Evolutionary conservation across 1,284 basidiomycete genomes (phyloP).

Genomic region (Leccinum subspadiceum): DNA sequence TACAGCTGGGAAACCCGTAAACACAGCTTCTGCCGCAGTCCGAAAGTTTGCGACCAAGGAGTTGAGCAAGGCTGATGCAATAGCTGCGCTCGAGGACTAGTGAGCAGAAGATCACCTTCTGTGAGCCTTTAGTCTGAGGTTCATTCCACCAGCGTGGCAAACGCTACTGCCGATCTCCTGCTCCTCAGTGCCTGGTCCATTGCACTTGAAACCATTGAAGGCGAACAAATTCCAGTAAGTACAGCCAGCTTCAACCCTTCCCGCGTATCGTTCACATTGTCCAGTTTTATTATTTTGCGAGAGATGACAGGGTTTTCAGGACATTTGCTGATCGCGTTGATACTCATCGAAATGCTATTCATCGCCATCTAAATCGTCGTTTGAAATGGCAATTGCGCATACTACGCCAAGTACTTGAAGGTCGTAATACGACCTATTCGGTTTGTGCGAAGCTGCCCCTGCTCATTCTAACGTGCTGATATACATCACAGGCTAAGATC

Average conservation of each 20-base stretch:
- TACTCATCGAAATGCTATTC: slow-evolving; percentile 49
- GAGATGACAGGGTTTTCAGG: slow-evolving; percentile 76
- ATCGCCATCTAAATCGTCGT: slow-evolving; percentile 47
- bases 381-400: slow-evolving; percentile 71
- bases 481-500: slow-evolving; percentile 56
- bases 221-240: slow-evolving; percentile 63
- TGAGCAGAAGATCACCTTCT: slow-evolving; percentile 37
- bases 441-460: slow-evolving; percentile 40
- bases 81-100: slow-evolving; percentile 82
- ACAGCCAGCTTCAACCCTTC: not conserved
- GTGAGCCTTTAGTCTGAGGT: not conserved
- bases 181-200: slow-evolving; percentile 73
- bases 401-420: slow-evolving; percentile 60
- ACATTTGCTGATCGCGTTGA: slow-evolving; percentile 64
- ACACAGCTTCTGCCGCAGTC: slow-evolving; percentile 62
- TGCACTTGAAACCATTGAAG: slow-evolving; percentile 50
- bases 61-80: slow-evolving; percentile 70
- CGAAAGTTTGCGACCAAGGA: slow-evolving; percentile 75
- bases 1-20: slow-evolving; percentile 64
- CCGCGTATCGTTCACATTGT: slow-evolving; percentile 8
- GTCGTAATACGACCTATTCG: slow-evolving; percentile 59
- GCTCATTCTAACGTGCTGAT: slow-evolving; percentile 7
- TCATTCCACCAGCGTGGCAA: slow-evolving; percentile 56
- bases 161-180: slow-evolving; percentile 74
- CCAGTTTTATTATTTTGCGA: slow-evolving; percentile 76